Conservation (phyloP, 2,329 filamentous ascomycete species). For the Dothistroma septosporum region DNA sequence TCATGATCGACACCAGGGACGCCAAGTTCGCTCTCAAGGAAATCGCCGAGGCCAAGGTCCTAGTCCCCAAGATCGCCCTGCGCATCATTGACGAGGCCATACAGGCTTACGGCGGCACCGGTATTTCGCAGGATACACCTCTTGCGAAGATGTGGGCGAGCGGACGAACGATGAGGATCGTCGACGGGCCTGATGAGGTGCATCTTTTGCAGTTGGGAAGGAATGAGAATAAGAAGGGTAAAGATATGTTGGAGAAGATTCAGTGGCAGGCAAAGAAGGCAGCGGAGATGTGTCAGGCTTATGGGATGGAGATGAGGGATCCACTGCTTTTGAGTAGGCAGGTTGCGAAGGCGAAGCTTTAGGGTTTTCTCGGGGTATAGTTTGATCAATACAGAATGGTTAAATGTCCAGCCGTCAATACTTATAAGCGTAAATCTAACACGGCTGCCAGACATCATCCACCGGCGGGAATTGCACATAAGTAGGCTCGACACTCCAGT, state of each 20-base stretch:
- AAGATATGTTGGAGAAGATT: conserved; percentile 58
- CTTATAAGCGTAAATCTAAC: neutral
- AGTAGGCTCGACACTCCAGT: neutral
- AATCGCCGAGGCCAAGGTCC: conserved; percentile 92
- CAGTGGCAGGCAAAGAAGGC: conserved; percentile 61
- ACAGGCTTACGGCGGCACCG: conserved; percentile 84
- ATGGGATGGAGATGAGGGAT: conserved; percentile 46
- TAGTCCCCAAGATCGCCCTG: conserved; percentile 76
- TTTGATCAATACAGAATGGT: neutral
- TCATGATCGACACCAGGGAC: conserved; percentile 85
- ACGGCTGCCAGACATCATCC: neutral
- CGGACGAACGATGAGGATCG: conserved; percentile 33
- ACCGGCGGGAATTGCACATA: neutral
- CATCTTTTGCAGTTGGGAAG: conserved; percentile 76
- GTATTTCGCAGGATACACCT: conserved; percentile 90
- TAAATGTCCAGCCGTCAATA: neutral
- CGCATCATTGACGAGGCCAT: conserved; percentile 83
- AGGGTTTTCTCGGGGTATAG: conserved; percentile 7
- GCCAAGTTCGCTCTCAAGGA: conserved; percentile 88
- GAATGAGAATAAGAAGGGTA: conserved; percentile 67
- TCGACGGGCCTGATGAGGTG: conserved; percentile 91
- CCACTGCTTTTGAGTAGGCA: conserved; percentile 40
- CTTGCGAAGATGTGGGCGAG: conserved; percentile 56
- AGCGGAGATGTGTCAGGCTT: conserved; percentile 60
- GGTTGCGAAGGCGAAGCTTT: conserved; percentile 38